A percentile compares a stretch with the other conserved stretches of the same genome.
These are phyloP conservation scores for Choanephora cucurbitarum DNA, from an alignment of 371 early-diverging fungal genomes.

Conservation along the genomic window DNA sequence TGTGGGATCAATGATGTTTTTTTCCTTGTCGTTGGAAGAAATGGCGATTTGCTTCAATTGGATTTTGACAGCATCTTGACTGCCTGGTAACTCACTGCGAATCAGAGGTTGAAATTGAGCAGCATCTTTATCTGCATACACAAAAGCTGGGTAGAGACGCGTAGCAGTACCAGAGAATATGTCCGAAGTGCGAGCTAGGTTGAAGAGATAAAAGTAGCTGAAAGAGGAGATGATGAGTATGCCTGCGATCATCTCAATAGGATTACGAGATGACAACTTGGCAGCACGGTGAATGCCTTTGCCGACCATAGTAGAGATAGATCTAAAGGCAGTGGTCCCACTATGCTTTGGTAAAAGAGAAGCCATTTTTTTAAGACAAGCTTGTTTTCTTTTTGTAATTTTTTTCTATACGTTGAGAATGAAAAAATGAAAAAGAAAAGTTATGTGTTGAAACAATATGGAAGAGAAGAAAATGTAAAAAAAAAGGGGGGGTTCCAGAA, in stretches of 20 bases:
- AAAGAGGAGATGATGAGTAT: conserved; percentile 74
- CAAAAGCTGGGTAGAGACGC: conserved; percentile 55
- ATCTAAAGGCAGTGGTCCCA: conserved; percentile 32
- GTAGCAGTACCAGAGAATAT: conserved; percentile 61
- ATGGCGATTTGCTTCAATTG: conserved; percentile 54
- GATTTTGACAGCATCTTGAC: conserved; percentile 48
- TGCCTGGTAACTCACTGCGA: conserved; percentile 29
- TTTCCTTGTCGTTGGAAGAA: conserved; percentile 36
- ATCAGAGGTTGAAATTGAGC: conserved; percentile 34
- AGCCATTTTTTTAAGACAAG: conserved; percentile 6
- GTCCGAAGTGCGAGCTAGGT: conserved; percentile 70
- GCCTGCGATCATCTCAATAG: conserved; percentile 82
- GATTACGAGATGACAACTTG: conserved; percentile 54
- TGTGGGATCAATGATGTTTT: conserved; percentile 37
- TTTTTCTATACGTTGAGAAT: no score
- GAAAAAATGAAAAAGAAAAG: no score
- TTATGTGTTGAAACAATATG: no score
- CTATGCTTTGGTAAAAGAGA: conserved; percentile 22
- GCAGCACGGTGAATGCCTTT: conserved; percentile 36
- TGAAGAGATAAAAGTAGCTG: conserved; percentile 78
- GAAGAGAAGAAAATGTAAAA: no score
- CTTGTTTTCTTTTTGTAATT: no score
- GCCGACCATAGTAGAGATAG: conserved; percentile 28
- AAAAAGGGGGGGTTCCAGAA: no score
- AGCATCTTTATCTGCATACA: conserved; percentile 45